phyloP scores from a whole-genome alignment of 116 monocot genomes.

The Trichopus zeylanicus region DNA sequence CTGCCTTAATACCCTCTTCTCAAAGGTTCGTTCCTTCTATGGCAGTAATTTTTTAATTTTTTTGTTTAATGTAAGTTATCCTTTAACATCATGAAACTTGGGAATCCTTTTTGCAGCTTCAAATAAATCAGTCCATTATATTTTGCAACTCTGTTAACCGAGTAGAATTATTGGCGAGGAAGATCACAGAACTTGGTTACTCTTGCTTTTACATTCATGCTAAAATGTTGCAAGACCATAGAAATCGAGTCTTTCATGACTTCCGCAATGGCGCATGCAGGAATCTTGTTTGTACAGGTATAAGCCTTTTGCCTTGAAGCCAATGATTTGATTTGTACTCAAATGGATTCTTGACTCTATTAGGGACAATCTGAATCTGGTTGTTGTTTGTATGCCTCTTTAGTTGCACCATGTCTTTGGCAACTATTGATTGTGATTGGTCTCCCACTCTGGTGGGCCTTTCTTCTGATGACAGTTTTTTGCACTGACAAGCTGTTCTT shows the following conservation, averaged over 20 bases:
- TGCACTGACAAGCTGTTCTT: no score
- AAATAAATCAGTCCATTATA: constrained; percentile 97
- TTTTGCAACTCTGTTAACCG: constrained; percentile 97
- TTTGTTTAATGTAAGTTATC: not conserved
- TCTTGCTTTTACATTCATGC: constrained; percentile 99
- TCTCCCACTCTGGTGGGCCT: no score
- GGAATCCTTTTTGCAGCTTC: constrained; percentile 49
- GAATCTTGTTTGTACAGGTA: constrained; percentile 96
- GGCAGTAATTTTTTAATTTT: not conserved
- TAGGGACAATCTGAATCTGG: no score
- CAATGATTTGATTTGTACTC: not conserved
- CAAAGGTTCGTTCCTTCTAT: constrained; percentile 48
- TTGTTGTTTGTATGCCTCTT: no score
- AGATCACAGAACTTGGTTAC: constrained; percentile 93
- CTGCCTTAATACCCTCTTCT: constrained; percentile 95
- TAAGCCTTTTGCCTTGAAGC: not conserved
- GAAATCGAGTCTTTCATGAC: constrained; percentile 91
- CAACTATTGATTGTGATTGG: no score
- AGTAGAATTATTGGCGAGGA: constrained; percentile 88
- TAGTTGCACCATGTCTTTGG: no score
- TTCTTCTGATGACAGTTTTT: not conserved
- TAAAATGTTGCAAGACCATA: constrained; percentile 93
- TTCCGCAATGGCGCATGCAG: constrained; percentile 96
- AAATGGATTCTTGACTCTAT: not conserved
- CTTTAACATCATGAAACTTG: not conserved